These are phyloP conservation scores for Mycosphaerella sp. DNA, from an alignment of 2,329 filamentous ascomycete genomes.

Conservation along the genomic window DNA sequence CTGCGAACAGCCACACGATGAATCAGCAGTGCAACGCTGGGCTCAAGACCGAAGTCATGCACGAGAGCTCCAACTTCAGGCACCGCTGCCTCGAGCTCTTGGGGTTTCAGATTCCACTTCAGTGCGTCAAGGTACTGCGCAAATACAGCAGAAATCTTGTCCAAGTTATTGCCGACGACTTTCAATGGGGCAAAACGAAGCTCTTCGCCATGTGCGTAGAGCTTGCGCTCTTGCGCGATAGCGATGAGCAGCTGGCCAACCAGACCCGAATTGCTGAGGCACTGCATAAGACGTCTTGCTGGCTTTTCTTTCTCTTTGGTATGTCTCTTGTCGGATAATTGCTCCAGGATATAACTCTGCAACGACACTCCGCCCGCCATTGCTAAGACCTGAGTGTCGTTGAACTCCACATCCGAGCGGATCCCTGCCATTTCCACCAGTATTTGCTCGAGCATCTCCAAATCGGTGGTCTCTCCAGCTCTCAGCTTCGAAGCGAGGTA, in stretches of 20 bases:
- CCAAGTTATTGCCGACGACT: conserved; percentile 76
- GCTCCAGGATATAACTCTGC: conserved; percentile 71
- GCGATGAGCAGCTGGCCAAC: conserved; percentile 80
- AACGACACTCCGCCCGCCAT: conserved; percentile 82
- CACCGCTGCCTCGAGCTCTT: conserved; percentile 72
- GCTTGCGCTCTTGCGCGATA: conserved; percentile 81
- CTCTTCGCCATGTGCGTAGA: conserved; percentile 70
- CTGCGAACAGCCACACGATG: conserved; percentile 66
- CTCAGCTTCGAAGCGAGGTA: conserved; percentile 83
- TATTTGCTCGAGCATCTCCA: conserved; percentile 86
- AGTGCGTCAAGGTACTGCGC: conserved; percentile 86
- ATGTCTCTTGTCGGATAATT: conserved; percentile 75
- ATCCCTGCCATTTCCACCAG: conserved; percentile 92
- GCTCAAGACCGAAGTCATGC: conserved; percentile 69
- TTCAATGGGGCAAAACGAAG: conserved; percentile 77
- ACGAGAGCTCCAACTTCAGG: conserved; percentile 71
- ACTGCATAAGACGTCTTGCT: conserved; percentile 71
- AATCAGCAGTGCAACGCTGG: conserved; percentile 78
- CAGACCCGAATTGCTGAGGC: conserved; percentile 69
- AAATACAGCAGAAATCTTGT: conserved; percentile 81
- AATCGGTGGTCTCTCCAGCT: conserved; percentile 76
- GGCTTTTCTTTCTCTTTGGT: conserved; percentile 51
- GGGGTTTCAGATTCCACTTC: conserved; percentile 66
- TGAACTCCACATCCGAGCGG: conserved; percentile 78
- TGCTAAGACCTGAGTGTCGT: conserved; percentile 76